A percentile compares a stretch with the other conserved stretches of the same genome.
phyloP scores from a whole-genome alignment of 2,329 filamentous ascomycete genomes.

The Xylariaceae sp. region DNA sequence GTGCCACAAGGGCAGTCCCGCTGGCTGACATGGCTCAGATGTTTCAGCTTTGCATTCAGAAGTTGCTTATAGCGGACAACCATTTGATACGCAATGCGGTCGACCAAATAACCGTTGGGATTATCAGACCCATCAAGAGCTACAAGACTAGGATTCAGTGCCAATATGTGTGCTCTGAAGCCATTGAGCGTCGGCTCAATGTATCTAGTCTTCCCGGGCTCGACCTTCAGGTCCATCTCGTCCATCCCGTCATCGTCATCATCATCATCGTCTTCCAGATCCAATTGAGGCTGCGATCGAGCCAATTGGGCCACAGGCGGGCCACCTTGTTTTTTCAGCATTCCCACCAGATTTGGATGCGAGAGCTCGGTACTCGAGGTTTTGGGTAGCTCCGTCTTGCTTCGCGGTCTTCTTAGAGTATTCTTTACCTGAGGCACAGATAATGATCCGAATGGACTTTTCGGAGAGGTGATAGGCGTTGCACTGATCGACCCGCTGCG shows the following conservation, averaged over 20 bases:
- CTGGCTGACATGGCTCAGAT: conserved; percentile 62
- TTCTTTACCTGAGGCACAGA: conserved; percentile 49
- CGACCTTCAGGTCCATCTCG: conserved; percentile 66
- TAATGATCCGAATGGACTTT: conserved; percentile 53
- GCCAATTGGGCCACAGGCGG: conserved; percentile 58
- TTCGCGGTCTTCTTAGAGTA: conserved; percentile 59
- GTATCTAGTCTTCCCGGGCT: conserved; percentile 66
- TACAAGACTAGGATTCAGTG: conserved; percentile 73
- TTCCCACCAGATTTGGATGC: conserved; percentile 53
- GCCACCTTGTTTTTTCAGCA: conserved; percentile 60
- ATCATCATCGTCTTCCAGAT: conserved; percentile 64
- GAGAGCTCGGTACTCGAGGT: conserved; percentile 44
- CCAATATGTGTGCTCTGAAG: conserved; percentile 75
- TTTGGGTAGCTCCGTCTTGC: conserved; percentile 60
- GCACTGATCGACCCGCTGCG: conserved; percentile 66
- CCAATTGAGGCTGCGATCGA: conserved; percentile 49
- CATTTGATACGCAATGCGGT: conserved; percentile 84
- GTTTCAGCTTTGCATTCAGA: conserved; percentile 72
- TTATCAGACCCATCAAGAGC: conserved; percentile 40
- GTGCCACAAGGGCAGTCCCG: conserved; percentile 64
- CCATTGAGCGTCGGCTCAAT: conserved; percentile 77
- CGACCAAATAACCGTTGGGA: conserved; percentile 68
- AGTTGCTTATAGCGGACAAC: conserved; percentile 78
- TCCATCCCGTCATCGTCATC: conserved; percentile 62
- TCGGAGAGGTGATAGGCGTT: conserved; percentile 59